Evolutionary conservation across 768 basidiomycete species (phyloP), one percentile per base, ranked within the genome.

Genomic region (Leccinum truebloodii): DNA sequence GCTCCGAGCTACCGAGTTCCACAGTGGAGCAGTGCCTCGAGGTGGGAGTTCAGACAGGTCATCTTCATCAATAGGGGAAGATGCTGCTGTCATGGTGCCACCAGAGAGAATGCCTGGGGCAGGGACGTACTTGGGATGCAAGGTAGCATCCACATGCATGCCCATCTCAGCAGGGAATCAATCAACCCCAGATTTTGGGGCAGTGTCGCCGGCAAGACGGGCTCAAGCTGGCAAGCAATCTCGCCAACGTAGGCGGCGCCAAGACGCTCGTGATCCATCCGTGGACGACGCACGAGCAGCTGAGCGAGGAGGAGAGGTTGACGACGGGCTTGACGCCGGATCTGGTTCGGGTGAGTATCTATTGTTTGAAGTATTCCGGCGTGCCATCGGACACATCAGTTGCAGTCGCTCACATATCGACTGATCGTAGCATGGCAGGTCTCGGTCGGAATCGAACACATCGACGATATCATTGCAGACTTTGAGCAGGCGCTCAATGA

Each of bases 191-290:
- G 66, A 68, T 65, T 65, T 61, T 64, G 26, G 58, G 64, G 63
- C 30, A 9, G 30, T 10, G 30, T 32, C 32, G 32, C 32, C 32
- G 3, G 32, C 9, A 32, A 32, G 32, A 32, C 32, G 32, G 32
- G 32, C 32, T 32, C 32, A 10, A 32, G 32, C 32, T 10, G 32
- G 30, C 30, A 32, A 32, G 32, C 32, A 32, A 32, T 10, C 32
- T 32, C 9, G 88, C 88, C 13, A 91, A 91, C 67, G 86, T 90
- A 26, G 88, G 85, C 0, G 82, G 83, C 51, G 79, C 83, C 24
- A 87, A 87, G 74, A 86, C 83, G 9, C 78, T 87, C 4, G 84
- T 85, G 30, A 84, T 88, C 57, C 82, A 84, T 61, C 85, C 86
- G 1, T 78, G 78, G 13, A 75, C 78, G 49, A 87, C 86, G 6